Evolutionary conservation across 352 stramenopile genomes (phyloP), one percentile per base, ranked within the genome.

Genomic region (Peronospora tabacina): DNA sequence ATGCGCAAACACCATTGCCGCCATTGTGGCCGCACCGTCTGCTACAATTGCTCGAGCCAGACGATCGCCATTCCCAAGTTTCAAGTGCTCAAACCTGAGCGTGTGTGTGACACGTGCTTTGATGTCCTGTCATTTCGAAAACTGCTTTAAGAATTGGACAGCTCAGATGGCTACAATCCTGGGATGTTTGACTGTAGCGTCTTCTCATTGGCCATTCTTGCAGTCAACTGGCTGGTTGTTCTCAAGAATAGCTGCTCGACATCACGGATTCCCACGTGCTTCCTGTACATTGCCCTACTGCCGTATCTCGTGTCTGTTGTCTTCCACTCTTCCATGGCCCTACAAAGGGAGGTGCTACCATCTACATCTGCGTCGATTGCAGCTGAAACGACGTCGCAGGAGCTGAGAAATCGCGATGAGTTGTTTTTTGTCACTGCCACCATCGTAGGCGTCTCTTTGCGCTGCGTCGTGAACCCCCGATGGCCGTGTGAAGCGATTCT

Each of bases 61-160:
- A 87, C 84, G 56, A 87, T 90, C 40, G 60, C 75, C 20, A 87
- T 93, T 49, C 74, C 80, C 15, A 93, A 93, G 63, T 93, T 93
- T 56, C 68, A 90, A 51, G 43, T 85, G 8, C 52, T 73, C 28
- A 85, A 83, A 40, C 72, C 76, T 4, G 59, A 74, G 35, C 80
- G 82, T 26, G 80, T 93, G n/a, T 93, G 82, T 36, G 75, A 87
- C 32, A 87, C 80, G 0, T 93, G 82, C 63, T 87, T 75, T 41
- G 82, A 93, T 53, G 80, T 93, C 32, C 63, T 93, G 5, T 82
- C 82, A 13, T 93, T 90, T 51, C 80, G 79, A 12, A 77, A 82
- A 43, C 49, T 93, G n/a, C 36, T 93, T 9, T 92, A 66, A 12
- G 28, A 12, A 32, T 32, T 4, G 1, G 11, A 32, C 1, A 1